Conservation (phyloP, 768 basidiomycete species). For the Phallus indusiatus region DNA sequence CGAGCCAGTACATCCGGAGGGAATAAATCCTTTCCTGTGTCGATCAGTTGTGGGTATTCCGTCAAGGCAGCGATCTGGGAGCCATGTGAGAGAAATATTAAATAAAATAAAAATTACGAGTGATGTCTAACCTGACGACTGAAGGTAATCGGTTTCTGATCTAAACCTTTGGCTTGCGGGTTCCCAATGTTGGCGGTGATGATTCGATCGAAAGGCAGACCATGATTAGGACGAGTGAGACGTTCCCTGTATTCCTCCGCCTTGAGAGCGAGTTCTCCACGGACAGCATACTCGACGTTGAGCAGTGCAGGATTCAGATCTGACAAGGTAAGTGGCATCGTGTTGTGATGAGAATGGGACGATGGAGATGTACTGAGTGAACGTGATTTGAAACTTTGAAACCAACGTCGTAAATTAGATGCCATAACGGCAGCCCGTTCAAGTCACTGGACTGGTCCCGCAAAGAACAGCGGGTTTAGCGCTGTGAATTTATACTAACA, state of each 20-base stretch:
- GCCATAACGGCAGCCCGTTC: neutral
- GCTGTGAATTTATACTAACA: neutral
- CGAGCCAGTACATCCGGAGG: conserved; percentile 79
- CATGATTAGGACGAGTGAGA: conserved; percentile 47
- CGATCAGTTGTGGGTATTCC: conserved; percentile 82
- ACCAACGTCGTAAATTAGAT: neutral
- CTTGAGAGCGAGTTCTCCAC: conserved; percentile 93
- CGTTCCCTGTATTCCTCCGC: conserved; percentile 73
- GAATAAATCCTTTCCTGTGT: conserved; percentile 54
- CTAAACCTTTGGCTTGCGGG: conserved; percentile 90
- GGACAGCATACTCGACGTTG: conserved; percentile 93
- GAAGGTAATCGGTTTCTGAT: conserved; percentile 90
- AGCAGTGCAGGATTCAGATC: conserved; percentile 77
- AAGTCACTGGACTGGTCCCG: no score
- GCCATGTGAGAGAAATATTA: neutral
- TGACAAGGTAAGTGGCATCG: conserved; percentile 43
- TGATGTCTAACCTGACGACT: conserved; percentile 83
- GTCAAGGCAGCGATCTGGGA: conserved; percentile 76
- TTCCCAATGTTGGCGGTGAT: conserved; percentile 98
- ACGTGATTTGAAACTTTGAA: neutral
- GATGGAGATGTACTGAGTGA: neutral
- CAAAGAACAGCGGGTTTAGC: neutral
- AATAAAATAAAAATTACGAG: conserved; percentile 15
- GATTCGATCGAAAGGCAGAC: conserved; percentile 77
- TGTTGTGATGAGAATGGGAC: neutral